Evolutionary conservation across 2,329 filamentous ascomycete species (phyloP).

Genomic region (Pseudogymnoascus sp.): DNA sequence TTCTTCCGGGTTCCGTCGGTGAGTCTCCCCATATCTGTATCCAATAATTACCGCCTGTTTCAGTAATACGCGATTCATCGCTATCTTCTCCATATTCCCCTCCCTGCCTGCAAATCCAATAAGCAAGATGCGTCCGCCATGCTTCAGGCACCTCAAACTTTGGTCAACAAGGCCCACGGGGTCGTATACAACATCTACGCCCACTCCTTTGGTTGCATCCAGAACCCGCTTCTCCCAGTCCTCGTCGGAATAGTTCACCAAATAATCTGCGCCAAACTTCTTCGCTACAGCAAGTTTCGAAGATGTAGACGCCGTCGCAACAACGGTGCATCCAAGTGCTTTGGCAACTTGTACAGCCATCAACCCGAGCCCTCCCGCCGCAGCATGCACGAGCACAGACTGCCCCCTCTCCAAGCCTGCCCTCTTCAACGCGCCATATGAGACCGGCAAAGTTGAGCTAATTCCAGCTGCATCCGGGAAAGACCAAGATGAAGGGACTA

Average conservation of each 20-base stretch:
- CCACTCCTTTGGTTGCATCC: slow-evolving; percentile 37
- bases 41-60: slow-evolving; percentile 45
- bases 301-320: slow-evolving; percentile 42
- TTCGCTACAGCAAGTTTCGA: slow-evolving; percentile 37
- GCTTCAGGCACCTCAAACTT: slow-evolving; percentile 44
- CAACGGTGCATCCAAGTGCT: slow-evolving; percentile 42
- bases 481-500: slow-evolving; percentile 37
- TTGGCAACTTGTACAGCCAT: slow-evolving; percentile 49
- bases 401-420: slow-evolving; percentile 37
- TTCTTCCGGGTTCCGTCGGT: slow-evolving; percentile 39
- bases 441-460: slow-evolving; percentile 44
- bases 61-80: slow-evolving; percentile 46
- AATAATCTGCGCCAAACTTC: slow-evolving; percentile 33
- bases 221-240: slow-evolving; percentile 45
- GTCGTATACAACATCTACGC: slow-evolving; percentile 51
- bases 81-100: slow-evolving; percentile 45
- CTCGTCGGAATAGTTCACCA: slow-evolving; percentile 33
- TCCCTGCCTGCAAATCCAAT: slow-evolving; percentile 49
- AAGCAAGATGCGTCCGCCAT: slow-evolving; percentile 46
- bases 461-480: slow-evolving; percentile 44
- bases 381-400: slow-evolving; percentile 46
- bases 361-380: slow-evolving; percentile 46
- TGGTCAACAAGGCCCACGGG: slow-evolving; percentile 47
- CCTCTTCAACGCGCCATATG: slow-evolving; percentile 41
- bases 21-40: slow-evolving; percentile 50